Evolutionary conservation across 192 early-diverging fungal species (phyloP), one percentile per base, ranked within the genome.

Genomic region (Spinellus fusiger): DNA sequence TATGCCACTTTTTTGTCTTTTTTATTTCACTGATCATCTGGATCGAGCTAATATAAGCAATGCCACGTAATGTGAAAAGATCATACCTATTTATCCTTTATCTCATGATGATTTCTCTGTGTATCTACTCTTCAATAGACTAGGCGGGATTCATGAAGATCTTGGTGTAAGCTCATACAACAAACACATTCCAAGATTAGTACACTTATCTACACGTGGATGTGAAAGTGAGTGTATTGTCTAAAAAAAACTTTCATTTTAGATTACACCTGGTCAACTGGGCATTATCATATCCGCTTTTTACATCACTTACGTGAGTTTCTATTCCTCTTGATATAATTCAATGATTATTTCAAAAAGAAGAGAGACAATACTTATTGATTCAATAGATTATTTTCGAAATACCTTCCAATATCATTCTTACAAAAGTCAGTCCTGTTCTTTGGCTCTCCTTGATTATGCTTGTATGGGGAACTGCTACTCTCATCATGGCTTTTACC

Each of bases 21-120:
- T 86, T 23, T 88, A 88, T 47, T 69, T 86, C 34, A 82, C 84
- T 26, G 80, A 77, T 29, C 74, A 77, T 49, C 66, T 88, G 16
- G 86, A 88, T 55, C 77, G 86, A 4, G 83, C 82, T 20, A 88
- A 88, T 58, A 88, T 88, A 34, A 84, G 86, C 22, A 88, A 88
- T 57, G 86, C 86, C 25, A 73, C 80, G 50, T 67, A 84, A 23
- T 35, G 4, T 35, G 22, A 34, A 48, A n/a, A 12, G 27, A 57
- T 20, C 0, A 18, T 25, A 44, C 44, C 27, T 28, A 13, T 13
- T 51, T 23, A 28, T 7, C 12, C 20, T n/a, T 12, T 0, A 54
- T 37, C 23, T 25, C 5, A 9, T 33, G 27, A 4, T 37, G 48
- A 23, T 31, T 33, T 33, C 55, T 15, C 8, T 27, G 35, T 56